Conservation (phyloP, 2,329 filamentous ascomycete species). For the Ceratocystis diversiconidia region DNA sequence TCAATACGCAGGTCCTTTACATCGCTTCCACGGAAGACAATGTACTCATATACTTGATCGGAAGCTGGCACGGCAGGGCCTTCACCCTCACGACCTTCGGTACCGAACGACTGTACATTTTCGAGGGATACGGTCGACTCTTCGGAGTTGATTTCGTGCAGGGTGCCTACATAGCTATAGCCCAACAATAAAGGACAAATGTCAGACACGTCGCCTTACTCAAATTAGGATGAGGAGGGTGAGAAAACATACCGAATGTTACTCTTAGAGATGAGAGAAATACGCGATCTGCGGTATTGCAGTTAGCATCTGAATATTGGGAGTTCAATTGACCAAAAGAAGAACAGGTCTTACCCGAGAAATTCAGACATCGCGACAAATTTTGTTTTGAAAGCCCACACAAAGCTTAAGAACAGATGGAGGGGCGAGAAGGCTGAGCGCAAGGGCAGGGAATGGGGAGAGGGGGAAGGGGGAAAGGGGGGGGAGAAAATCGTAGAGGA, state of each 20-base stretch:
- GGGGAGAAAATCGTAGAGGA: conserved; percentile 2
- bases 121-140: conserved; percentile 93
- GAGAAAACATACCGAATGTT: conserved; percentile 66
- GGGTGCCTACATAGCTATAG: conserved; percentile 77
- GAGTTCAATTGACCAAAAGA: conserved; percentile 21
- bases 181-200: conserved; percentile 23
- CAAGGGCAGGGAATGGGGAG: not conserved
- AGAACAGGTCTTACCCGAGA: conserved; percentile 36
- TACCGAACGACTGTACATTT: conserved; percentile 87
- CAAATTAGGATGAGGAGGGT: not conserved
- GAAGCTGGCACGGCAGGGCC: conserved; percentile 58
- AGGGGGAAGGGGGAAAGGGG: not conserved
- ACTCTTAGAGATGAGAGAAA: conserved; percentile 93
- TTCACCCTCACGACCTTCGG: conserved; percentile 75
- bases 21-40: conserved; percentile 94
- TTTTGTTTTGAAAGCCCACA: conserved; percentile 31
- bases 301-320: conserved; percentile 23
- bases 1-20: conserved; percentile 96
- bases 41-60: conserved; percentile 91
- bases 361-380: conserved; percentile 42
- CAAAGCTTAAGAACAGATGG: conserved; percentile 23
- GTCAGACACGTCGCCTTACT: conserved; percentile 11
- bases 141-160: conserved; percentile 97
- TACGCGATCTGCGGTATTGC: conserved; percentile 53
- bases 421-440: conserved; percentile 18